A percentile compares a stretch with the other conserved stretches of the same genome.
Conservation (phyloP, 2,329 filamentous ascomycete genomes). For the Talaromyces pinophilus region DNA sequence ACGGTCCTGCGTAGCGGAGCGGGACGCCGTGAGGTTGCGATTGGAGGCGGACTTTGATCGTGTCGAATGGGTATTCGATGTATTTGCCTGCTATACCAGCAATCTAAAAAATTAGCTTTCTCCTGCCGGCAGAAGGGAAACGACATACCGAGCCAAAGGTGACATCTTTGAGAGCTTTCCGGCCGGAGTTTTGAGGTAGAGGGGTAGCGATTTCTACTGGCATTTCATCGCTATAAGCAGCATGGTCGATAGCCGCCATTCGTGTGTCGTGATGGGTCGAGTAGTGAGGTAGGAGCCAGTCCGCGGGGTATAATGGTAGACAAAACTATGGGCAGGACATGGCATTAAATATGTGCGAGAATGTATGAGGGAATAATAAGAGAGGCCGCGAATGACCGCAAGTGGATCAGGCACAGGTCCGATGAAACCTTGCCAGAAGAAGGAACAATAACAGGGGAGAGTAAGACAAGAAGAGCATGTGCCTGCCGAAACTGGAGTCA, state of each 20-base stretch:
- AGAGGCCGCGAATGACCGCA: background rate
- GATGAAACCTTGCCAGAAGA: background rate
- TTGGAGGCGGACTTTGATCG: conserved; percentile 94
- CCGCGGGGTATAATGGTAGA: conserved; percentile 9
- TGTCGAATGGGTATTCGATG: conserved; percentile 98
- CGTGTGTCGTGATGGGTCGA: conserved; percentile 6
- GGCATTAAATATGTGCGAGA: background rate
- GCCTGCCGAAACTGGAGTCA: background rate
- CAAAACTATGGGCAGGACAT: conserved; percentile 34
- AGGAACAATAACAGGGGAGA: conserved; percentile 1
- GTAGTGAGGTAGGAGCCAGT: background rate
- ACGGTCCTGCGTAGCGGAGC: conserved; percentile 76
- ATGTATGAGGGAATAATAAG: conserved; percentile 10
- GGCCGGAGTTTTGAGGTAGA: conserved; percentile 50
- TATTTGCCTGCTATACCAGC: conserved; percentile 91
- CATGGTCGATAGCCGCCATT: conserved; percentile 44
- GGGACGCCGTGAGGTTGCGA: conserved; percentile 87
- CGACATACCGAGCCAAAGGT: conserved; percentile 76
- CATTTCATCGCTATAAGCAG: conserved; percentile 42
- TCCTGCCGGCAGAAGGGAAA: conserved; percentile 25
- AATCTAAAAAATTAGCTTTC: conserved; percentile 49
- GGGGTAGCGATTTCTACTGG: conserved; percentile 44
- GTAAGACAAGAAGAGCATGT: conserved; percentile 2
- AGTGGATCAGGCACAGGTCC: conserved; percentile 14
- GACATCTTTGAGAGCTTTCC: conserved; percentile 81